Evolutionary conservation across 2,329 filamentous ascomycete genomes (phyloP).

Genomic region (Grosmannia huntii): DNA sequence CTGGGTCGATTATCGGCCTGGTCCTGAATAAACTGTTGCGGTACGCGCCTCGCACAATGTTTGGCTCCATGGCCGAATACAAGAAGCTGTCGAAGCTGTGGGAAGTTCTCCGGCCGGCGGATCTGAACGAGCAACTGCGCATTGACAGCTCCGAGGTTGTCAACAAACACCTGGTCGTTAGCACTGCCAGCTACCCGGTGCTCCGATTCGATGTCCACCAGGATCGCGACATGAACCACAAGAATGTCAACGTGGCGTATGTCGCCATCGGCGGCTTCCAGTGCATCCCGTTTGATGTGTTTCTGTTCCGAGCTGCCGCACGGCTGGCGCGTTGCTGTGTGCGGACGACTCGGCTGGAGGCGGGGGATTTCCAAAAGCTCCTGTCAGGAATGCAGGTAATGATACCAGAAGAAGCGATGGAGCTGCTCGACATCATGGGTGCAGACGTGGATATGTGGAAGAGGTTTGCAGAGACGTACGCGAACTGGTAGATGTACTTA

Average conservation of each 20-base stretch:
- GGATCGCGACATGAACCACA: not conserved
- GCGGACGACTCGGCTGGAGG: not conserved
- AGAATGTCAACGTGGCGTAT: not conserved
- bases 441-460: not conserved
- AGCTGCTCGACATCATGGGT: not conserved
- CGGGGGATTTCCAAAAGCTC: not conserved
- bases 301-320: not conserved
- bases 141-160: not conserved
- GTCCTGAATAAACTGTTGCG: not conserved
- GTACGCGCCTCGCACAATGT: conserved; percentile 2
- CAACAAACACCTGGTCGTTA: too few species aligned
- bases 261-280: not conserved
- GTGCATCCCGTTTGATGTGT: not conserved
- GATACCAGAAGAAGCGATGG: not conserved
- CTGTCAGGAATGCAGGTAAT: not conserved
- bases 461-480: not conserved
- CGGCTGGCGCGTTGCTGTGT: not conserved
- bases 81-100: not conserved
- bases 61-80: not conserved
- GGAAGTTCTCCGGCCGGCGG: not conserved
- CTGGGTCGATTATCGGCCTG: not conserved
- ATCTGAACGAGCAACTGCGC: not conserved
- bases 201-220: not conserved
- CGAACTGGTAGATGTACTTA: not conserved
- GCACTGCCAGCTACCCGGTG: not conserved